These are phyloP conservation scores for Leccinellum albellum DNA, from an alignment of 768 basidiomycete genomes.

Conservation along the genomic window DNA sequence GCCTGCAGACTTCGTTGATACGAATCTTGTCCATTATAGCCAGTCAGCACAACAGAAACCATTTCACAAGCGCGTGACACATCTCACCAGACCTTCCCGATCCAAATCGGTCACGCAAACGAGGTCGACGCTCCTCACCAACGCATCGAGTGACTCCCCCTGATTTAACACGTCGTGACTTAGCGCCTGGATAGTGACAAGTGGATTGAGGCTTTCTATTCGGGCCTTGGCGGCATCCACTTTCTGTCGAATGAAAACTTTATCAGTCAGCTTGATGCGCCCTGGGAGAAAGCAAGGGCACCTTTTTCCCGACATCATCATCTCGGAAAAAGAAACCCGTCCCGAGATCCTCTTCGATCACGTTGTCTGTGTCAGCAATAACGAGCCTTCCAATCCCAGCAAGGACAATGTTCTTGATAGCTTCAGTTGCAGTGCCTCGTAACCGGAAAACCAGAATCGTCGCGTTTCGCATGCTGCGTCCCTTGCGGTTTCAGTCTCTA, in stretches of 20 bases:
- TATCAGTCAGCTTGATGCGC: constrained; percentile 35
- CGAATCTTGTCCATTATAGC: constrained; percentile 47
- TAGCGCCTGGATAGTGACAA: constrained; percentile 75
- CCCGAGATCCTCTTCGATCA: constrained; percentile 83
- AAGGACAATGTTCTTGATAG: constrained; percentile 95
- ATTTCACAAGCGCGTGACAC: neutral
- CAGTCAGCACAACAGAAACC: constrained; percentile 4
- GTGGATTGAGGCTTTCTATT: constrained; percentile 88
- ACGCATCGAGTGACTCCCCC: constrained; percentile 49
- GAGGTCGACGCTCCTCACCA: constrained; percentile 70
- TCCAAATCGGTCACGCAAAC: constrained; percentile 85
- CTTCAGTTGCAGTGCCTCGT: constrained; percentile 84
- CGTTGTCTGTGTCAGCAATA: constrained; percentile 73
- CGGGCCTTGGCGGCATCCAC: constrained; percentile 80
- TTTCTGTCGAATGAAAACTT: constrained; percentile 47
- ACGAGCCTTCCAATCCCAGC: constrained; percentile 91
- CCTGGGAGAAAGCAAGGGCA: constrained; percentile 38
- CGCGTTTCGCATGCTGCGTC: constrained; percentile 83
- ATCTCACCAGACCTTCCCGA: constrained; percentile 64
- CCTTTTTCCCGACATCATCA: constrained; percentile 88
- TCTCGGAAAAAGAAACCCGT: constrained; percentile 93
- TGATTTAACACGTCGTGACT: constrained; percentile 48
- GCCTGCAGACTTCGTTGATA: constrained; percentile 78
- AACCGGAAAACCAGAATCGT: constrained; percentile 81
- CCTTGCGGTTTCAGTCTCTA: constrained; percentile 6